A percentile compares a stretch with the other conserved stretches of the same genome.
These are phyloP conservation scores for Gautieria morchelliformis DNA, from an alignment of 768 basidiomycete species.

Conservation along the genomic window DNA sequence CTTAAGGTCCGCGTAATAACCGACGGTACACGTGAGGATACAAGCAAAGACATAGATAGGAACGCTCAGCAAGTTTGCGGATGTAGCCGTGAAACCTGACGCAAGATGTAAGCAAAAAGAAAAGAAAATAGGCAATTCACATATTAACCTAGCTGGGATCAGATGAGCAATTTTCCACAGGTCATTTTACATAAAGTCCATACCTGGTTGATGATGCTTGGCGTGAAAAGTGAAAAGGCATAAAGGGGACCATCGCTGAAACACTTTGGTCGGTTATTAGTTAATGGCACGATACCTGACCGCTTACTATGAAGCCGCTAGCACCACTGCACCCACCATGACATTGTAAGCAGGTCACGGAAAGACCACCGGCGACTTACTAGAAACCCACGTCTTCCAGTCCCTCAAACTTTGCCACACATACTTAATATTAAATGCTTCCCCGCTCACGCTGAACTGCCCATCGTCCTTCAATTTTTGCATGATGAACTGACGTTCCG, in stretches of 20 bases:
- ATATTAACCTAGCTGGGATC: background rate
- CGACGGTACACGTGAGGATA: constrained; percentile 51
- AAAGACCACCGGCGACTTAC: background rate
- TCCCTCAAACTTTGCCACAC: constrained; percentile 52
- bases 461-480: constrained; percentile 56
- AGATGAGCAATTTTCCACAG: constrained; percentile 23
- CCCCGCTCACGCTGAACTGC: constrained; percentile 67
- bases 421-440: constrained; percentile 46
- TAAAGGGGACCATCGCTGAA: constrained; percentile 55
- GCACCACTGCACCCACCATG: background rate
- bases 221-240: constrained; percentile 69
- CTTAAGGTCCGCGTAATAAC: constrained; percentile 51
- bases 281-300: background rate
- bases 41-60: constrained; percentile 72
- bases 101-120: constrained; percentile 41
- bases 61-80: constrained; percentile 65
- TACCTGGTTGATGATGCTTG: constrained; percentile 67
- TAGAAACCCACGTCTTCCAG: constrained; percentile 49
- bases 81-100: constrained; percentile 53
- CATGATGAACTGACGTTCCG: constrained; percentile 57
- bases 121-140: constrained; percentile 38
- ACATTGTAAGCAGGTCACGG: background rate
- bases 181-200: constrained; percentile 36
- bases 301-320: constrained; percentile 5
- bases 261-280: constrained; percentile 4